These are phyloP conservation scores for Hericium alpestre DNA, from an alignment of 768 basidiomycete species.

Conservation along the genomic window DNA sequence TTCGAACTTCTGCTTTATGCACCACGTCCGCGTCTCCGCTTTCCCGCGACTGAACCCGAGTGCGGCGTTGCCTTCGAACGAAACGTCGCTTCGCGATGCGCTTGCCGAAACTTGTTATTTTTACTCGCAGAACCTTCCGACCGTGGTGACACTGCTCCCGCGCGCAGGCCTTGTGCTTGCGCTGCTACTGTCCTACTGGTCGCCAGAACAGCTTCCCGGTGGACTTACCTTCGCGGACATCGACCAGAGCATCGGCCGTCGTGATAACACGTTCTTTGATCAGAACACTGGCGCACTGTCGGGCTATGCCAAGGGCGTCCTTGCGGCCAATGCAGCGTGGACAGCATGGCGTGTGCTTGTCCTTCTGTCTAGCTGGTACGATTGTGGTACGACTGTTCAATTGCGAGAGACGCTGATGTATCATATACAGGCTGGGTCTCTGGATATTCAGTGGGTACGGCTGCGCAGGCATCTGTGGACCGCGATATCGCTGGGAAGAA, in stretches of 20 bases:
- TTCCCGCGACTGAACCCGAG: conserved; percentile 41
- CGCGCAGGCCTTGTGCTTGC: conserved; percentile 69
- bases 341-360: conserved; percentile 65
- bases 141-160: conserved; percentile 72
- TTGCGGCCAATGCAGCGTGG: conserved; percentile 76
- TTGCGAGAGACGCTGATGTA: neutral
- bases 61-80: conserved; percentile 9
- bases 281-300: conserved; percentile 55
- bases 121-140: conserved; percentile 78
- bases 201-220: conserved; percentile 30
- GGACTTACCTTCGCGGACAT: conserved; percentile 35
- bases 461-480: conserved; percentile 77
- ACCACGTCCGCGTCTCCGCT: conserved; percentile 65
- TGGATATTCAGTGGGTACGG: conserved; percentile 71
- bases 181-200: conserved; percentile 55
- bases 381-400: neutral
- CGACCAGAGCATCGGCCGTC: conserved; percentile 30
- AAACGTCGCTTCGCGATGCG: conserved; percentile 31
- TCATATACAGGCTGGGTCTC: conserved; percentile 49
- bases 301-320: conserved; percentile 64
- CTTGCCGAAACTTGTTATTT: conserved; percentile 80
- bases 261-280: conserved; percentile 73
- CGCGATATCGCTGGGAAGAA: conserved; percentile 78
- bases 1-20: conserved; percentile 75
- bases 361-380: conserved; percentile 62